Conservation (phyloP, 257 asterid genomes). For the Haberlea rhodopensis region DNA sequence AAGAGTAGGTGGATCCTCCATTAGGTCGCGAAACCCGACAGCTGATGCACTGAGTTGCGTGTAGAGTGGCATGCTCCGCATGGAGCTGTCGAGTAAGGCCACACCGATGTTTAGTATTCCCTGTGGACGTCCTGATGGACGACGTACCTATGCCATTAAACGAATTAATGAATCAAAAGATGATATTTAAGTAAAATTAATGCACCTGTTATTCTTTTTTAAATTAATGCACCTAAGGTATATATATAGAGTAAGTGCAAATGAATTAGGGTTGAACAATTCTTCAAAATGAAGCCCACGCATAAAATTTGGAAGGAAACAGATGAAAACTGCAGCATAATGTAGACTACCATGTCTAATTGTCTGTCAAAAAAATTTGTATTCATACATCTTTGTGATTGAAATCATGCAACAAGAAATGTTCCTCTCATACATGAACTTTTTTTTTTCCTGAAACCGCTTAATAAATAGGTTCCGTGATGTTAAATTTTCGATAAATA, state of each 20-base stretch:
- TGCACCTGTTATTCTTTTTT: no score
- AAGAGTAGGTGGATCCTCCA: conserved; percentile 42
- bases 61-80: conserved; percentile 82
- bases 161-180: neutral
- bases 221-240: no score
- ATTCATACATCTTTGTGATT: no score
- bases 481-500: neutral
- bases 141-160: conserved; percentile 50
- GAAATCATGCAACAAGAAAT: no score
- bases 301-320: neutral
- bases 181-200: neutral
- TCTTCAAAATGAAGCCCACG: neutral
- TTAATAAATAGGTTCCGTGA: no score
- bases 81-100: conserved; percentile 65
- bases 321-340: no score
- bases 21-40: conserved; percentile 53
- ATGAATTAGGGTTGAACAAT: no score
- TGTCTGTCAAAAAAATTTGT: no score
- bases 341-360: no score
- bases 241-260: neutral
- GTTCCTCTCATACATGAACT: neutral
- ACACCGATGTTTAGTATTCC: conserved; percentile 86
- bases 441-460: no score
- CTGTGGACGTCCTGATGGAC: conserved; percentile 91
- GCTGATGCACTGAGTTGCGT: conserved; percentile 61